These are phyloP conservation scores for Piromyces finnis DNA, from an alignment of 192 early-diverging fungal genomes.

Conservation along the genomic window DNA sequence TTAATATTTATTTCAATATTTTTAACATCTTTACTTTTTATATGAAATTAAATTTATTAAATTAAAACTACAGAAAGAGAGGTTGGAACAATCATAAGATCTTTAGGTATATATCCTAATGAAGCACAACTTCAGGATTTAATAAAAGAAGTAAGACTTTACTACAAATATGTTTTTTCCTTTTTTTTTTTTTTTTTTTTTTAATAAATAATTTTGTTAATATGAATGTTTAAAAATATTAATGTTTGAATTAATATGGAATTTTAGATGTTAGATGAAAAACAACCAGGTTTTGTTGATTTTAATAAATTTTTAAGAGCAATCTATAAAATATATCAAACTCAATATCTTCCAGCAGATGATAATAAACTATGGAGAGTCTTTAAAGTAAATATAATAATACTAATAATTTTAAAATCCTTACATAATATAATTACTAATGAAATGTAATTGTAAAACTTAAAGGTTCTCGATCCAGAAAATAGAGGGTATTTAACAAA, in stretches of 20 bases:
- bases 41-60: too few relatives aligned
- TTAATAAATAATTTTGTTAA: too few relatives aligned
- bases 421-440: too few relatives aligned
- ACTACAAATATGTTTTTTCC: too few relatives aligned
- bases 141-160: not conserved
- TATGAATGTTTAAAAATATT: too few relatives aligned
- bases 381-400: not conserved
- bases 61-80: not conserved
- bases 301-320: not conserved
- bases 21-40: too few relatives aligned
- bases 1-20: too few relatives aligned
- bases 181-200: too few relatives aligned
- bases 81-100: not conserved
- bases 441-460: too few relatives aligned
- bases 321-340: not conserved
- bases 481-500: not conserved
- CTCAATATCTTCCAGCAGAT: not conserved
- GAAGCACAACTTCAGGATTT: not conserved
- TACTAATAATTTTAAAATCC: too few relatives aligned
- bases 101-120: not conserved
- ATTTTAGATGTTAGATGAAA: not conserved
- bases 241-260: too few relatives aligned
- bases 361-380: not conserved
- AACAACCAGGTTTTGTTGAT: not conserved
- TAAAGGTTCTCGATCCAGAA: not conserved